These are phyloP conservation scores for Arachis stenosperma DNA, from an alignment of 306 rosid species.

Conservation along the genomic window DNA sequence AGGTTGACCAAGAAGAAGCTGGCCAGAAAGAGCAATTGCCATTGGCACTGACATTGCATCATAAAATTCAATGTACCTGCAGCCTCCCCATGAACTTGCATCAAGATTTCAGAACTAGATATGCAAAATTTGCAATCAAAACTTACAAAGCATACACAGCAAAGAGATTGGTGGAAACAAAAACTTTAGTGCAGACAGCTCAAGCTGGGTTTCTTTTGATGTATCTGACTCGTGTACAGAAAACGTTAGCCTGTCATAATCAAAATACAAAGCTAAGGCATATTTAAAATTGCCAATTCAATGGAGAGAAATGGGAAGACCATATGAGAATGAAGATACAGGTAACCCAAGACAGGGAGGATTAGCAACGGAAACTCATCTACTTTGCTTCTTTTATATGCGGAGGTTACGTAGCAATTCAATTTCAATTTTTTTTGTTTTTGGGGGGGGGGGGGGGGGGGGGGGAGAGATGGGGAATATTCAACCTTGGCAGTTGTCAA, in stretches of 20 bases:
- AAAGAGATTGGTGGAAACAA: slow-evolving; percentile 81
- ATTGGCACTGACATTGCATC: slow-evolving; percentile 99
- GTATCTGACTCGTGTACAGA: slow-evolving; percentile 78
- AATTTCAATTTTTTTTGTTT: neutral
- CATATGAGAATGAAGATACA: slow-evolving; percentile 36
- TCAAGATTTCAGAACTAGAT: slow-evolving; percentile 57
- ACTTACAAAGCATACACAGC: slow-evolving; percentile 84
- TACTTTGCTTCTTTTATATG: neutral
- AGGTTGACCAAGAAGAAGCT: slow-evolving; percentile 92
- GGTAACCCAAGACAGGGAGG: slow-evolving; percentile 27
- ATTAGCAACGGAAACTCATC: slow-evolving; percentile 4
- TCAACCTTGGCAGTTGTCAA: neutral
- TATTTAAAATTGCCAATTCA: slow-evolving; percentile 31
- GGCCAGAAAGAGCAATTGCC: slow-evolving; percentile 99
- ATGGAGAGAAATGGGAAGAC: slow-evolving; percentile 31
- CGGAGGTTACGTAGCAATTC: slow-evolving; percentile 3
- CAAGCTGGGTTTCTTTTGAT: slow-evolving; percentile 87
- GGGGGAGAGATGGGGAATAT: no score
- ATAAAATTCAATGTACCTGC: slow-evolving; percentile 99
- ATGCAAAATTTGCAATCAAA: slow-evolving; percentile 49
- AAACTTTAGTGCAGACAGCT: slow-evolving; percentile 89
- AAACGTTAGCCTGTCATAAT: slow-evolving; percentile 66
- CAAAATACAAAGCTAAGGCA: slow-evolving; percentile 43
- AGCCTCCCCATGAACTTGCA: slow-evolving; percentile 51
- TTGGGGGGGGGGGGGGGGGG: no score